These are phyloP conservation scores for Gossypium longicalyx DNA, from an alignment of 345 rosid genomes.

Conservation along the genomic window DNA sequence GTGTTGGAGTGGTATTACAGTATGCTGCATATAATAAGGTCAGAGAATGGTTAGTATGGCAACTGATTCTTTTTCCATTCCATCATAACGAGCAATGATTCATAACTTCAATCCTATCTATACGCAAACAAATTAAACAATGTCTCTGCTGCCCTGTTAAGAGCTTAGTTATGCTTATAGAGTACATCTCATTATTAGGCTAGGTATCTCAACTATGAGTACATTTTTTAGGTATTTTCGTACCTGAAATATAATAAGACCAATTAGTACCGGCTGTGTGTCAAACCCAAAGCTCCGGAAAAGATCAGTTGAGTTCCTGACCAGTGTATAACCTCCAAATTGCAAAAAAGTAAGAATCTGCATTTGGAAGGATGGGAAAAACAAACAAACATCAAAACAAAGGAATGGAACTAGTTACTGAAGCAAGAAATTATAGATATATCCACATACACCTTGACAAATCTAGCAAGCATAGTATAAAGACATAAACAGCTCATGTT, in stretches of 20 bases:
- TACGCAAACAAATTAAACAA: not conserved
- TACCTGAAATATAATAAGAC: constrained; percentile 98
- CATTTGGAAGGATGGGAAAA: constrained; percentile 12
- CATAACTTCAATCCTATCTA: not conserved
- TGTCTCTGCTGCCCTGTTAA: not conserved
- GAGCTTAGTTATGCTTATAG: not conserved
- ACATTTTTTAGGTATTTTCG: constrained; percentile 1
- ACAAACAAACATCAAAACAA: not conserved
- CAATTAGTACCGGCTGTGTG: constrained; percentile 85
- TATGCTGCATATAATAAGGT: constrained; percentile 58
- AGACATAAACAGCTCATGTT: not conserved
- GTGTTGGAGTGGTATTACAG: constrained; percentile 87
- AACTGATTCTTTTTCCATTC: constrained; percentile 2
- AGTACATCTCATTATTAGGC: not conserved
- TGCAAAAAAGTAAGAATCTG: constrained; percentile 90
- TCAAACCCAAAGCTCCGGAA: constrained; percentile 96
- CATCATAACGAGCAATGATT: not conserved
- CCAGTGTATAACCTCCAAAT: constrained; percentile 96
- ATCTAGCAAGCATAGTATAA: not conserved
- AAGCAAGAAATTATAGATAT: not conserved
- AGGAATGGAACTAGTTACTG: not conserved
- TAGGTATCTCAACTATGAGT: not conserved
- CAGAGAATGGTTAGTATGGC: constrained; percentile 13
- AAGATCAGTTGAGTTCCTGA: constrained; percentile 91
- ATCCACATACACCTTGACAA: not conserved